Base-by-base conservation (phyloP, 164 flowering plant species). In the Paratinospora sagittata region DNA sequence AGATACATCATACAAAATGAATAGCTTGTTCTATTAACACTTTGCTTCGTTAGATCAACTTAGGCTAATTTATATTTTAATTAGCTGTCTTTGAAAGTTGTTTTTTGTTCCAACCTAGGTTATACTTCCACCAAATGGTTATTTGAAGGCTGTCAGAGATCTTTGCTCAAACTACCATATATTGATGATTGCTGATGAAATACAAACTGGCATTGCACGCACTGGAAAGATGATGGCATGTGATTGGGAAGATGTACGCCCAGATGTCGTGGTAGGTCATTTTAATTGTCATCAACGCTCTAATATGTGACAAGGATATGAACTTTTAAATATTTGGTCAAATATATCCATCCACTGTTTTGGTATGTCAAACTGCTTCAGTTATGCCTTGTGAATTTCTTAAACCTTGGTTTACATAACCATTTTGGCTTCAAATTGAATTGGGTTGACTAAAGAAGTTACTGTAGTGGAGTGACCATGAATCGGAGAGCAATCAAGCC, bases 101-200 rank as follows among this genome's bases (percentile, higher is more conserved):
- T 36, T 63, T 60, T 47, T 26, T 70, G 55, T 37, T 34, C 36
- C 52, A 19, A 66, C 70, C 49, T 79, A 93, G 99, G 98, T 96
- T 57, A 72, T 89, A 65, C 76, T 96, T 80, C 99, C 99, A 63
- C 96, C 92, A 43, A 90, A 90, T 78, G 97, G 98, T 66, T 96
- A 93, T 82, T 73, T 96, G n/a, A 85, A 83, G 82, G 81, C 86
- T 65, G 96, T 91, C 24, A 85, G 98, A 82, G 86, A 88, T 47
- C 89, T 93, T 63, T 96, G 99, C 86, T 78, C 96, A 14, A 88
- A 89, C 68, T 82, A 90, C 78, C 89, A 90, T 70, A 65, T 96
- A 43, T 72, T 96, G 68, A 93, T 96, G 98, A 91, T 96, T 72
- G 99, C 96, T 47, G 99, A 96, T 85, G 99, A 96, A 80, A 85